These are phyloP conservation scores for Quercus lobata DNA, from an alignment of 331 rosid species.

Conservation along the genomic window DNA sequence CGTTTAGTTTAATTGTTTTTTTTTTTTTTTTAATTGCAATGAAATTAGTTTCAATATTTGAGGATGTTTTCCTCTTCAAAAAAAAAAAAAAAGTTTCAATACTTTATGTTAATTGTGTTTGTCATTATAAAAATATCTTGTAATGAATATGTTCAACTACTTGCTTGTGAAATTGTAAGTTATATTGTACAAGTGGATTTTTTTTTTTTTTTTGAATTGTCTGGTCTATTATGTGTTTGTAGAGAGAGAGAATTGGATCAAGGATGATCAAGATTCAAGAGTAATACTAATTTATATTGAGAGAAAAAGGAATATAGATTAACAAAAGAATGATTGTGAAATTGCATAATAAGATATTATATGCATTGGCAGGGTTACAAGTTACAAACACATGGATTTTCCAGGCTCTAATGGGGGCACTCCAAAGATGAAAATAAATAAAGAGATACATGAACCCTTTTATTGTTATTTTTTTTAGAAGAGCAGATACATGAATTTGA, in stretches of 20 bases:
- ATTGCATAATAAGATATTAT: not conserved
- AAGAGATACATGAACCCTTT: too few species aligned
- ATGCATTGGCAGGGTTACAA: not conserved
- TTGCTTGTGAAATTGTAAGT: not conserved
- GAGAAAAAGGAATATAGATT: too few species aligned
- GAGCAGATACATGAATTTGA: too few species aligned
- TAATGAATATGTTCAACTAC: not conserved
- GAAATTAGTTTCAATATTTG: not conserved
- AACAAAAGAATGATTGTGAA: too few species aligned
- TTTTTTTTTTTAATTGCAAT: not conserved
- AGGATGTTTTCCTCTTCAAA: too few species aligned
- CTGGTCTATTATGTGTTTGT: not conserved
- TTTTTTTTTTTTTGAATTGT: not conserved
- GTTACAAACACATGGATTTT: not conserved
- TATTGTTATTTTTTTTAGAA: too few species aligned
- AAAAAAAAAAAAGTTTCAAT: not conserved
- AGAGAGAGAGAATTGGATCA: not conserved
- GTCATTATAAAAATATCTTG: not conserved
- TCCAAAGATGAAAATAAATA: too few species aligned
- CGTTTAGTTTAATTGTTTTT: slow-evolving; percentile 15
- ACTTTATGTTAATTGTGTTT: not conserved
- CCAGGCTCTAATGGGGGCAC: too few species aligned
- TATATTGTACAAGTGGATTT: not conserved
- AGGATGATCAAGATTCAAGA: not conserved
- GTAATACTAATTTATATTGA: too few species aligned